Evolutionary conservation across 2,329 filamentous ascomycete species (phyloP), one percentile per base, ranked within the genome.

Genomic region (Cadophora gregata): DNA sequence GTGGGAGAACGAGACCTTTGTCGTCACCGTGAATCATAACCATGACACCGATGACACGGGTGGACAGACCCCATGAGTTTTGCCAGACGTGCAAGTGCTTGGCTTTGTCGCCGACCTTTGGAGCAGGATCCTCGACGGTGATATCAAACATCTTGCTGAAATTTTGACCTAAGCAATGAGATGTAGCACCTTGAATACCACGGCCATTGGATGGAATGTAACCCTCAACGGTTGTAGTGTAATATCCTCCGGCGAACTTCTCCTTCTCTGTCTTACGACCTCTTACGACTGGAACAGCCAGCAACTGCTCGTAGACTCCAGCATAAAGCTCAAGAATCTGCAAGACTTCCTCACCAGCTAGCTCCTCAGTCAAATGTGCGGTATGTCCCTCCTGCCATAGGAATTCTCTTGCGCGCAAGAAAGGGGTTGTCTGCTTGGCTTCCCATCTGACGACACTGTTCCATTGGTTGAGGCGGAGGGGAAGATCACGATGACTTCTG

Each of bases 101-200:
- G 71, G 92, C 91, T 81, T 92, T 91, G 79, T 96, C 88, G 59
- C 86, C 89, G 56, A 85, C 83, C 76, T 89, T 89, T 60, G 85
- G 86, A 67, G 85, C 84, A 27, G 96, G 96, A 77, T 99, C 94
- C 80, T 99, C 95, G 33, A 99, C 93, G 0, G 91, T 97, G 79
- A 99, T 98, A 79, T 96, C 91, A 79, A 98, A 99, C 94, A 99
- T 99, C 82, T 96, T 97, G 79, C 91, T 94, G 82, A 99, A 99
- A 82, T 99, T 97, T 81, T 99, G 96, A 62, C 96, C 96, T 9
- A 99, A 85, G 75, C 79, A 79, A 83, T 99, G 96, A 62, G 93
- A 97, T 48, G 96, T 99, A 62, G 89, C 96, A 72, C 94, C 96
- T 82, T 99, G 96, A 68, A 99, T 98, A 79, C 96, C 96, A 78